A percentile compares a stretch with the other conserved stretches of the same genome.
phyloP scores from a whole-genome alignment of 108 stramenopile genomes.

The Fragilaria crotonensis region DNA sequence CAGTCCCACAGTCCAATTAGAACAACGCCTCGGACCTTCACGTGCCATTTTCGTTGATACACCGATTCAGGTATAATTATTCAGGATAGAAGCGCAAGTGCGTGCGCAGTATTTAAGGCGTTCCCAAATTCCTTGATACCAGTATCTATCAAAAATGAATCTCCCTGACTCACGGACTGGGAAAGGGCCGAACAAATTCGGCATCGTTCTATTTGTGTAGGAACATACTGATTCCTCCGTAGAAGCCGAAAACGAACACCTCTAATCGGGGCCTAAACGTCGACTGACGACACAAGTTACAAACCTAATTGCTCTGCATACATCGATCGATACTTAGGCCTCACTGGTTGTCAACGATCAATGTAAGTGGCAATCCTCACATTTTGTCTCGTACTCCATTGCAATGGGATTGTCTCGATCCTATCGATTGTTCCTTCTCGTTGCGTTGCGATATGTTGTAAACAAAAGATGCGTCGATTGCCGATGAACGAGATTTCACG shows the following conservation, averaged over 20 bases:
- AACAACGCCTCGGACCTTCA: too few species aligned
- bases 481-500: background rate
- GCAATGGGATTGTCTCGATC: background rate
- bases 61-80: too few species aligned
- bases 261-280: background rate
- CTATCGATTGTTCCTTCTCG: background rate
- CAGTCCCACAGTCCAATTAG: too few species aligned
- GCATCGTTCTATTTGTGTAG: background rate
- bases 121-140: too few species aligned
- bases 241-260: background rate
- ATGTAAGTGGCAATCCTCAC: background rate
- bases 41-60: too few species aligned
- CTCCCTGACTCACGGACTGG: constrained; percentile 1
- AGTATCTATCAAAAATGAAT: too few species aligned
- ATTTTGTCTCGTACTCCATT: background rate
- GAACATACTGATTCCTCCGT: background rate
- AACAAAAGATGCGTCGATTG: background rate
- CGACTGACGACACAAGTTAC: background rate
- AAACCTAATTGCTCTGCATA: background rate
- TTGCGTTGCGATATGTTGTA: background rate
- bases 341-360: background rate
- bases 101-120: too few species aligned
- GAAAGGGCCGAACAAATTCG: background rate
- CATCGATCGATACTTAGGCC: background rate
- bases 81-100: too few species aligned